A percentile compares a stretch with the other conserved stretches of the same genome.
Evolutionary conservation across 495 filamentous ascomycete species (phyloP).

Genomic region (Beverwykella pulmonaria): DNA sequence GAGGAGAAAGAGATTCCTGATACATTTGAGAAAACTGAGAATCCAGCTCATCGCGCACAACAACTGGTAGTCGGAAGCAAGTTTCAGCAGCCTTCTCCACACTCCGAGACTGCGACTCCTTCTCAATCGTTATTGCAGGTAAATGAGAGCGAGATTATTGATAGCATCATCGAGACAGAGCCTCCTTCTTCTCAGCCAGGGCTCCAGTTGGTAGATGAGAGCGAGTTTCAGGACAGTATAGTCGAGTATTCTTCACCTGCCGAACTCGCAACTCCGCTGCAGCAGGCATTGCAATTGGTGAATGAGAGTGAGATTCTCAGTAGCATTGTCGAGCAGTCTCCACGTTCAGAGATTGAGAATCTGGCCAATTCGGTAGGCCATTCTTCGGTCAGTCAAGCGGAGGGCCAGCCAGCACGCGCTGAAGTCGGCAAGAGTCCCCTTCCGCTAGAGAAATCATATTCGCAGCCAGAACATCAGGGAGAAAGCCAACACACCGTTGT

Average conservation of each 20-base stretch:
- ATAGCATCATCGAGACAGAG: background rate
- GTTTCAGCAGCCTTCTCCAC: background rate
- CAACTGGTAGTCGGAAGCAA: background rate
- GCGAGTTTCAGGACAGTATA: background rate
- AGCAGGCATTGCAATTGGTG: background rate
- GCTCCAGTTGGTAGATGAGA: background rate
- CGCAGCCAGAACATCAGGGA: background rate
- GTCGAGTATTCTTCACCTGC: background rate
- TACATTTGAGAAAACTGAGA: background rate
- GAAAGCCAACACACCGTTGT: background rate
- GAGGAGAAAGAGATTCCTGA: background rate
- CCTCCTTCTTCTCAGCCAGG: background rate
- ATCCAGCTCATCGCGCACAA: background rate
- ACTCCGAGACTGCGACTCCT: background rate
- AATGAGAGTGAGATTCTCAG: background rate
- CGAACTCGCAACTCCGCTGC: background rate
- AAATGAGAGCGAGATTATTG: background rate
- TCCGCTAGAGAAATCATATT: no score
- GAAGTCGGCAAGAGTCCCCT: no score
- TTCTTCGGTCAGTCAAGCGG: background rate
- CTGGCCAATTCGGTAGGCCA: background rate
- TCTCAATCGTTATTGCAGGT: background rate
- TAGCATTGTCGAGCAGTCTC: background rate
- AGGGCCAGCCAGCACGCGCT: no score
- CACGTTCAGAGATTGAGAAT: background rate